Evolutionary conservation across 23 red algal genomes (phyloP), one percentile per base, ranked within the genome.

Genomic region (Gracilaria domingensis): DNA sequence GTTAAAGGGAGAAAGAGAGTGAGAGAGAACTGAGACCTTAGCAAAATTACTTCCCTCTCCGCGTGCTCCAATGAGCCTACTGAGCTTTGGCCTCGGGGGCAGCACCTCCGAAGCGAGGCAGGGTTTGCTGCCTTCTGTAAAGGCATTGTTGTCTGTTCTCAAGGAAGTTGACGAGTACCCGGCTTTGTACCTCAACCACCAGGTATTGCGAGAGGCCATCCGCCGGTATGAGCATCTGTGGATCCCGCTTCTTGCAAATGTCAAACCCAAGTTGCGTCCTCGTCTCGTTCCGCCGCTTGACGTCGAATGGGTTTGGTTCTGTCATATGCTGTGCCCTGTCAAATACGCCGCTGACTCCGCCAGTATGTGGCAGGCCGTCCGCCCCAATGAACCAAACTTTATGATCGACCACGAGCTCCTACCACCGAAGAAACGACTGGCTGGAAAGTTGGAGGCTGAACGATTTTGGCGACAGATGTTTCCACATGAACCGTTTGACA

Each of bases 261-360:
- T 37, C 39, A 35, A 35, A 17, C 33, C 32, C 32, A 40, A 72
- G 66, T 12, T 26, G 25, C 37, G 33, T 12, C 12, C 25, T 5
- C 37, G 32, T 72, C 66, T 72, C 66, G 82, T 66, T n/a, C 82
- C 82, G 20, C 82, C 82, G 0, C 1, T 86, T 66, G 82, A 86
- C 37, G 60, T 86, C 24, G 55, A 86, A 86, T 86, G 82, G 82
- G 82, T 86, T 57, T 86, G 82, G 82, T 66, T 86, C 0, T 66
- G 55, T n/a, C 82, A 86, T 37, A 86, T 86, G 82, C 82, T 86
- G 16, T 86, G 82, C n/a, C 82, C 82, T 11, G 39, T 25, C 7
- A 86, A 86, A 66, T 86, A 86, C 37, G 24, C 37, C 49, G 17
- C 1, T 20, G 82, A 86, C 60, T 66, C n/a, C 12, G 64, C 82